Conservation (phyloP, 208 protist genomes). For the Spironucleus salmonicida region DNA sequence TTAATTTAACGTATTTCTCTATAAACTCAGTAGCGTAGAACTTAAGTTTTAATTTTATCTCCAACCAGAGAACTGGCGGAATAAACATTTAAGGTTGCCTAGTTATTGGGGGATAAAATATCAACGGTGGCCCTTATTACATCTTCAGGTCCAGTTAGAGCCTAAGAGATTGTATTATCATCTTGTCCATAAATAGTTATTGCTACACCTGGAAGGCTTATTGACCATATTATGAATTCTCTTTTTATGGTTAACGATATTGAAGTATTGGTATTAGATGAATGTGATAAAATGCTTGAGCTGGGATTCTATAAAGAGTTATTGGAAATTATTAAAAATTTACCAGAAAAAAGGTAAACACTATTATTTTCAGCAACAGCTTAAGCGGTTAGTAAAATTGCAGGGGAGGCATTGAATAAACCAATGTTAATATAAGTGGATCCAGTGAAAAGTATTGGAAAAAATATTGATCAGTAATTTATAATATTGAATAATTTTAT, state of each 20-base stretch:
- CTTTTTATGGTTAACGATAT: conserved; percentile 52
- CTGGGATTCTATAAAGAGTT: conserved; percentile 58
- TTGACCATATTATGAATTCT: conserved; percentile 75
- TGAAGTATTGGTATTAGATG: conserved; percentile 59
- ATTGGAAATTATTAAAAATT: not conserved
- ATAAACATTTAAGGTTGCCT: conserved; percentile 67
- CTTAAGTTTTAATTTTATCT: conserved; percentile 61
- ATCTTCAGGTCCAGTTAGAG: not conserved
- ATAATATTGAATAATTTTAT: no score
- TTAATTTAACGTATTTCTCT: not conserved
- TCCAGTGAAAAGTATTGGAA: no score
- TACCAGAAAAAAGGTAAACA: not conserved
- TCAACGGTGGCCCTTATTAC: not conserved
- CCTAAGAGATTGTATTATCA: not conserved
- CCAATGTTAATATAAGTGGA: no score
- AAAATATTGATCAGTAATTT: no score
- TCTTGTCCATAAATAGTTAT: conserved; percentile 49
- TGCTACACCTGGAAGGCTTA: conserved; percentile 79
- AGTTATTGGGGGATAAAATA: not conserved
- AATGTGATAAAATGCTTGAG: conserved; percentile 72
- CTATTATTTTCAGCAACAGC: conserved; percentile 17
- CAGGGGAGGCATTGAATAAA: no score
- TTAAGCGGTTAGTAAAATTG: no score
- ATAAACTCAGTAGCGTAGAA: not conserved
- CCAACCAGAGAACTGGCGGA: conserved; percentile 87